phyloP scores from a whole-genome alignment of 257 asterid species.

The Nicotiana benthamiana region DNA sequence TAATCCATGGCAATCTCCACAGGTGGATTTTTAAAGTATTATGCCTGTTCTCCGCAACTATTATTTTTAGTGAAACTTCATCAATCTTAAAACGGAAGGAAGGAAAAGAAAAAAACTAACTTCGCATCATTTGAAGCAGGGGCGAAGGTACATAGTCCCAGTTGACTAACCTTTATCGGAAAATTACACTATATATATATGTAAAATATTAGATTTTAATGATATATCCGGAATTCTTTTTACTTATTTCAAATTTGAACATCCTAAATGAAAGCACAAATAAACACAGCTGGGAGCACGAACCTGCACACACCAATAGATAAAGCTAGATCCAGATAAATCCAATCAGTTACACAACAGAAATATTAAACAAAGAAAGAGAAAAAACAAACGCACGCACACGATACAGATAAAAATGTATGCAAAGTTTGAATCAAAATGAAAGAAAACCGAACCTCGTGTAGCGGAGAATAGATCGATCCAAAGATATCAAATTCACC shows the following conservation, averaged over 20 bases:
- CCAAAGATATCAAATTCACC: conserved; percentile 16
- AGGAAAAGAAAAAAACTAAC: background rate
- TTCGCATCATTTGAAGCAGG: background rate
- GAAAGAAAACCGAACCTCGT: background rate
- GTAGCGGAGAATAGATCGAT: background rate
- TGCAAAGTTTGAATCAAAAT: background rate
- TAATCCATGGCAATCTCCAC: background rate
- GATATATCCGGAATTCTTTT: too few relatives aligned
- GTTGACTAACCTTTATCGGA: too few relatives aligned
- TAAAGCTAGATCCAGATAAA: background rate
- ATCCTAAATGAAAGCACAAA: background rate
- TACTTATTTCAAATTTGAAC: too few relatives aligned
- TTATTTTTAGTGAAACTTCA: background rate
- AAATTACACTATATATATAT: too few relatives aligned
- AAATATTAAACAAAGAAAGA: too few relatives aligned
- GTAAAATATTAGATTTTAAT: too few relatives aligned
- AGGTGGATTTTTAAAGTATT: background rate
- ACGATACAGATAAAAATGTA: background rate
- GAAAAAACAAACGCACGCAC: too few relatives aligned
- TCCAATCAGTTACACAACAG: background rate
- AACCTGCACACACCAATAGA: background rate
- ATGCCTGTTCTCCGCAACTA: background rate
- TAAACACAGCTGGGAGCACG: background rate
- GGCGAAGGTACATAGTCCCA: too few relatives aligned
- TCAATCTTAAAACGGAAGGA: background rate